Evolutionary conservation across 164 flowering plant species (phyloP).

Genomic region (Berberis vulgaris): DNA sequence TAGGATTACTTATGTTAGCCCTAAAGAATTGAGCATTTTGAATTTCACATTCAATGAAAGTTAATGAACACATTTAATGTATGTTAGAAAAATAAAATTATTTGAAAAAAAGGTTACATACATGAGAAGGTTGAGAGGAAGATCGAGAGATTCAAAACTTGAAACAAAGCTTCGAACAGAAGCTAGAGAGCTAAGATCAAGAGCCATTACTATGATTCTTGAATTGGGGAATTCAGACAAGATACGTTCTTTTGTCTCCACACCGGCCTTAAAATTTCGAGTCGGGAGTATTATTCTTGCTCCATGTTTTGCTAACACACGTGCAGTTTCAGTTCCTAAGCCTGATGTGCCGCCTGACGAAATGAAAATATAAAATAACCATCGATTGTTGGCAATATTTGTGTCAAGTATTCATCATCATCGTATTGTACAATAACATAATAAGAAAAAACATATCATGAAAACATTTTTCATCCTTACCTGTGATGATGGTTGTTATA

Average conservation of each 20-base stretch:
- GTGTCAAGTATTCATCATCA: too few species aligned
- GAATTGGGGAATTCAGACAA: conserved; percentile 54
- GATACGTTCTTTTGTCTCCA: conserved; percentile 63
- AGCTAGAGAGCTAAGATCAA: conserved; percentile 80
- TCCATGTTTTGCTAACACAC: conserved; percentile 80
- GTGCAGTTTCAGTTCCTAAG: conserved; percentile 95
- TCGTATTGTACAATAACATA: conserved; percentile 12
- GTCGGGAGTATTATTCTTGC: conserved; percentile 77
- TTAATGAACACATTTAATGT: too few species aligned
- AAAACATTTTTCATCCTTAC: conserved; percentile 18
- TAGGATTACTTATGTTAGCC: too few species aligned
- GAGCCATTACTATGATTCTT: conserved; percentile 60
- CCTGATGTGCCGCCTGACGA: conserved; percentile 82
- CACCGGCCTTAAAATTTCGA: conserved; percentile 72
- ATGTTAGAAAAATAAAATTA: background rate
- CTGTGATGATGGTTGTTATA: conserved; percentile 86
- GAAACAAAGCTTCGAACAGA: conserved; percentile 42
- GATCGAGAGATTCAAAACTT: conserved; percentile 15
- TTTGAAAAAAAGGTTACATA: background rate
- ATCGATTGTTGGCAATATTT: too few species aligned
- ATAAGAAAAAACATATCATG: background rate
- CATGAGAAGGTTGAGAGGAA: conserved; percentile 25
- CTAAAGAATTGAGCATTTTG: too few species aligned
- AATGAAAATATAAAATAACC: too few species aligned
- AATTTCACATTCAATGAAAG: background rate